These are phyloP conservation scores for Polytrichum formosum DNA, from an alignment of 225 moss, liverwort and hornwort genomes.

Conservation along the genomic window DNA sequence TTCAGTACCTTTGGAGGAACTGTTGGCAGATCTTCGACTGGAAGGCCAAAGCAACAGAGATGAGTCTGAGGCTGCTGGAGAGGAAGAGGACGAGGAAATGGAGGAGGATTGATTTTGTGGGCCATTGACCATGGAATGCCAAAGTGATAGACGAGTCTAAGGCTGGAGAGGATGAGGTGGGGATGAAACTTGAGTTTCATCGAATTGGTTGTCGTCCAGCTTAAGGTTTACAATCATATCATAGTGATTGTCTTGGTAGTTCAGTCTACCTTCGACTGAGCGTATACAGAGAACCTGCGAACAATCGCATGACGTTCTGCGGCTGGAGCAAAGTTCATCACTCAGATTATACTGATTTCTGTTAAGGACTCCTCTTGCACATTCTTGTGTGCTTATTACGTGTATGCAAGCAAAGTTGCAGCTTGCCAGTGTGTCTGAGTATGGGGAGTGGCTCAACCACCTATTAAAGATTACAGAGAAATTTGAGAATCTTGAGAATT, in stretches of 20 bases:
- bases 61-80: slow-evolving; percentile 57
- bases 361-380: background rate
- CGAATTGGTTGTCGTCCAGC: background rate
- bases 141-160: too few species aligned
- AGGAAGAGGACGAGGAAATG: slow-evolving; percentile 41
- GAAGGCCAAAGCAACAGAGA: slow-evolving; percentile 46
- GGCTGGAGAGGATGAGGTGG: too few species aligned
- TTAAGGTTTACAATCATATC: background rate
- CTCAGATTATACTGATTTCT: background rate
- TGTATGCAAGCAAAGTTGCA: background rate
- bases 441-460: background rate
- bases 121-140: too few species aligned
- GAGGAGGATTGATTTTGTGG: slow-evolving; percentile 15
- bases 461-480: too few species aligned
- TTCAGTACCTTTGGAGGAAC: slow-evolving; percentile 85
- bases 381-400: background rate
- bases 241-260: background rate
- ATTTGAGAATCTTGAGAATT: too few species aligned
- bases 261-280: background rate
- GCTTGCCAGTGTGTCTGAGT: background rate
- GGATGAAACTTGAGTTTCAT: too few species aligned
- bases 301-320: background rate
- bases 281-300: background rate
- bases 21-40: slow-evolving; percentile 72
- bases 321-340: background rate